A percentile compares a stretch with the other conserved stretches of the same genome.
Evolutionary conservation across 208 protist genomes (phyloP).

Genomic region (Zelonia costaricensis): DNA sequence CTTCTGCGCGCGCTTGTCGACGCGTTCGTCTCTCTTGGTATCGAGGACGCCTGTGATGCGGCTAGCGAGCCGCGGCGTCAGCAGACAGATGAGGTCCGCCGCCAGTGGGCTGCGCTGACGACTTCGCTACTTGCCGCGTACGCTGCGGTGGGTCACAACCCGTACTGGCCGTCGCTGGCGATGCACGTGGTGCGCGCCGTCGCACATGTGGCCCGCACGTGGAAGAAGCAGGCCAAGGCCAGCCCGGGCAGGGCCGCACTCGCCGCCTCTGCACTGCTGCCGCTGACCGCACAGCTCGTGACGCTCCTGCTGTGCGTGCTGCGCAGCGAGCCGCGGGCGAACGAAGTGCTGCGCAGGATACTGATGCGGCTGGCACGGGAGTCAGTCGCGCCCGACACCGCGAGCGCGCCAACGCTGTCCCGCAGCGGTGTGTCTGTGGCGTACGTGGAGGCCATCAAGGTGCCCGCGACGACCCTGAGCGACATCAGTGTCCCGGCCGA

Average conservation of each 20-base stretch:
- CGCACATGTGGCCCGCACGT: slow-evolving; percentile 8
- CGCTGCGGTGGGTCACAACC: slow-evolving; percentile 45
- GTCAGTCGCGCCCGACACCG: neutral
- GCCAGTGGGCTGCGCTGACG: slow-evolving; percentile 21
- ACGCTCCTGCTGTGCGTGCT: slow-evolving; percentile 18
- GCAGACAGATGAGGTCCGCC: neutral
- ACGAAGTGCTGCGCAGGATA: slow-evolving; percentile 22
- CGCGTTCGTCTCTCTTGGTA: slow-evolving; percentile 38
- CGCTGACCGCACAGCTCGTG: slow-evolving; percentile 7
- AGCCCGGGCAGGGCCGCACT: neutral
- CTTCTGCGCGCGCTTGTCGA: slow-evolving; percentile 68
- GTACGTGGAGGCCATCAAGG: slow-evolving; percentile 27
- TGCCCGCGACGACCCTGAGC: slow-evolving; percentile 16
- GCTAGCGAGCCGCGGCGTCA: neutral
- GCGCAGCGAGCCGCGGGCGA: slow-evolving; percentile 21
- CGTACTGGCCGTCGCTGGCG: slow-evolving; percentile 73
- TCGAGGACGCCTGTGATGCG: slow-evolving; percentile 25
- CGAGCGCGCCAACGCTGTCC: slow-evolving; percentile 4
- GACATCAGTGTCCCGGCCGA: slow-evolving; percentile 12
- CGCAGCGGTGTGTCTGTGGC: slow-evolving; percentile 23
- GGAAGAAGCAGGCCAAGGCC: slow-evolving; percentile 4
- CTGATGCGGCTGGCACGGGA: slow-evolving; percentile 11
- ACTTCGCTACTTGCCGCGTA: slow-evolving; percentile 36
- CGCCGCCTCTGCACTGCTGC: neutral
- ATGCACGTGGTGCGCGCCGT: slow-evolving; percentile 18